phyloP scores from a whole-genome alignment of 2,329 filamentous ascomycete genomes.

The Aspergillus fijiensis region DNA sequence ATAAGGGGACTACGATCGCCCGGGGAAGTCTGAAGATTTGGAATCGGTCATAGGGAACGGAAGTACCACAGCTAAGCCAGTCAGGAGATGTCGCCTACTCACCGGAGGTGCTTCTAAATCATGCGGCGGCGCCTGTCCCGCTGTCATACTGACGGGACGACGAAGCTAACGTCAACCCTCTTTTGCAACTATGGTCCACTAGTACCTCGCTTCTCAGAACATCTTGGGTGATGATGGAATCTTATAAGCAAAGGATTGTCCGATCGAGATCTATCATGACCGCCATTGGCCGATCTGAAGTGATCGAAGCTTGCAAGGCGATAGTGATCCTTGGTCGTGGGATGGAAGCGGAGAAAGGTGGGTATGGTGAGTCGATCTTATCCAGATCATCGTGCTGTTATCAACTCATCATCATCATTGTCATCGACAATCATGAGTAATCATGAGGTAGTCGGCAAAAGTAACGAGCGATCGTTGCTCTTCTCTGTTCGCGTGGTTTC shows the following conservation, averaged over 20 bases:
- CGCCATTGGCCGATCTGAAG: slow-evolving; percentile 15
- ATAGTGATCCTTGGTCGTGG: background rate
- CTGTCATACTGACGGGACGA: slow-evolving; percentile 2
- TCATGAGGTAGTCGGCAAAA: slow-evolving; percentile 11
- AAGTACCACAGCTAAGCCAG: slow-evolving; percentile 1
- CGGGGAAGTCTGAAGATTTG: slow-evolving; percentile 8
- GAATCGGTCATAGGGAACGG: slow-evolving; percentile 1
- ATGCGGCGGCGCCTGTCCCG: slow-evolving; percentile 6
- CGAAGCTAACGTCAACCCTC: slow-evolving; percentile 6
- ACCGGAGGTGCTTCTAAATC: background rate
- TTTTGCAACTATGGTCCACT: background rate
- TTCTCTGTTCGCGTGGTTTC: background rate
- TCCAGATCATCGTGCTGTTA: slow-evolving; percentile 13
- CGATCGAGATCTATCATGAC: slow-evolving; percentile 1
- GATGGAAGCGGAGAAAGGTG: slow-evolving; percentile 7
- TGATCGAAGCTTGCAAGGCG: background rate
- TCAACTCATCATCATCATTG: background rate
- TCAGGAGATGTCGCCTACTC: background rate
- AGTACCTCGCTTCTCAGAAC: background rate
- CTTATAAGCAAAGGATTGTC: background rate
- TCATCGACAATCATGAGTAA: slow-evolving; percentile 1
- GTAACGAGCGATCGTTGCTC: background rate
- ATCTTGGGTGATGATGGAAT: background rate
- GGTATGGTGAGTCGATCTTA: slow-evolving; percentile 12
- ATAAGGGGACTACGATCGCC: slow-evolving; percentile 1